Conservation (phyloP, 352 stramenopile species). For the Hyaloperonospora arabidopsidis region DNA sequence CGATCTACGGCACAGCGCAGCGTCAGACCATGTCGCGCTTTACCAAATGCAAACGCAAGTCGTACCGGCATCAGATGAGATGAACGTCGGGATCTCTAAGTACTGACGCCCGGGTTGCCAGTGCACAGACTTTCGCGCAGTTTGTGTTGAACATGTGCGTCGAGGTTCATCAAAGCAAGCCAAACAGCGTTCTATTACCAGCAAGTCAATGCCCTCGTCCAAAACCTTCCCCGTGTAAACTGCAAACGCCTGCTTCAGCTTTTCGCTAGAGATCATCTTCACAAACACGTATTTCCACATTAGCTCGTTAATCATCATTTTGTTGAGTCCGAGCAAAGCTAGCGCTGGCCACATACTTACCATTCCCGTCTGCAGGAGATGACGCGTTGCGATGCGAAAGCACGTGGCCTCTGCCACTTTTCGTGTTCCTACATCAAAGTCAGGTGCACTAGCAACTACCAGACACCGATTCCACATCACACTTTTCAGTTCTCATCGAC, state of each 20-base stretch:
- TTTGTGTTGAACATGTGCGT: background rate
- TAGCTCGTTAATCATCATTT: background rate
- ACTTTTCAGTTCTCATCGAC: constrained; percentile 1
- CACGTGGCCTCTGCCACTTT: constrained; percentile 18
- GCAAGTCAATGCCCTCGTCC: constrained; percentile 10
- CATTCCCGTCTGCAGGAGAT: constrained; percentile 21
- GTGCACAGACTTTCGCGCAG: background rate
- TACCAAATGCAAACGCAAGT: background rate
- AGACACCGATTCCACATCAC: background rate
- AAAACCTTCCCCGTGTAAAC: constrained; percentile 24
- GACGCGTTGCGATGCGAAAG: constrained; percentile 30
- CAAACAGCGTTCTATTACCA: constrained; percentile 11
- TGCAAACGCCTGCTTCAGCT: constrained; percentile 22
- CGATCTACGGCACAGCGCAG: constrained; percentile 15
- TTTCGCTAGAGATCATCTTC: constrained; percentile 21
- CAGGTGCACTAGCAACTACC: constrained; percentile 21
- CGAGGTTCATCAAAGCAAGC: background rate
- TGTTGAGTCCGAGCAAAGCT: background rate
- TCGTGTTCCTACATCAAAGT: constrained; percentile 17
- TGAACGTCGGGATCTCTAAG: constrained; percentile 22
- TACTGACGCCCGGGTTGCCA: constrained; percentile 32
- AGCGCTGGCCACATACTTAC: constrained; percentile 5
- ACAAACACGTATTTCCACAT: background rate
- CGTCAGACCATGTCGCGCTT: background rate
- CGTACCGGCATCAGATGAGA: constrained; percentile 19